Evolutionary conservation across 2,329 filamentous ascomycete species (phyloP).

Genomic region (Epichloe gansuensis): DNA sequence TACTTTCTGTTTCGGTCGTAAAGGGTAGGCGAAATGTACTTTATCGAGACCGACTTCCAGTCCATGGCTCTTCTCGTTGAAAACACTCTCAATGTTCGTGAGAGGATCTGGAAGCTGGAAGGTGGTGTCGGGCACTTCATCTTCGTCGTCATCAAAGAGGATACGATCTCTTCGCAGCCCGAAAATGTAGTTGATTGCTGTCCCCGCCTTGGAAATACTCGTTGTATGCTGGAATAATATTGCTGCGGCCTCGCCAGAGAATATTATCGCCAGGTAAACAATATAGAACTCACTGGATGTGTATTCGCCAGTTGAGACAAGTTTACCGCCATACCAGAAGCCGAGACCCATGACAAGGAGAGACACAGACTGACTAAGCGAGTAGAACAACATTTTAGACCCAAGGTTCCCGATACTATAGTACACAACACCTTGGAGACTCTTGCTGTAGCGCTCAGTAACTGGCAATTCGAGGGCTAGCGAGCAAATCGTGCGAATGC

Average conservation of each 20-base stretch:
- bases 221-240: constrained; percentile 34
- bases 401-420: constrained; percentile 19
- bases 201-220: constrained; percentile 37
- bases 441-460: constrained; percentile 21
- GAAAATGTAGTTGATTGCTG: constrained; percentile 37
- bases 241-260: constrained; percentile 27
- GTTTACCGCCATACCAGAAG: constrained; percentile 30
- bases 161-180: constrained; percentile 22
- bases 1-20: constrained; percentile 22
- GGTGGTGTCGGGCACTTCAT: constrained; percentile 12
- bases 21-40: constrained; percentile 47
- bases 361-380: constrained; percentile 27
- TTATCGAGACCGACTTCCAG: constrained; percentile 32
- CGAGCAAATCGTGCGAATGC: constrained; percentile 37
- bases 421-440: constrained; percentile 19
- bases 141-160: constrained; percentile 19
- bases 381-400: constrained; percentile 29
- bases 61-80: constrained; percentile 15
- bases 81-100: background rate
- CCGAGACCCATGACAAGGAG: constrained; percentile 27
- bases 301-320: constrained; percentile 34
- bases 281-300: constrained; percentile 34
- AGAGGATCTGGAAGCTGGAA: background rate
- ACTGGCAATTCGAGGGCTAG: constrained; percentile 34
- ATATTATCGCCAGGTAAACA: constrained; percentile 40